Conservation (phyloP, 78 protist genomes). For the Bodo saltans region DNA sequence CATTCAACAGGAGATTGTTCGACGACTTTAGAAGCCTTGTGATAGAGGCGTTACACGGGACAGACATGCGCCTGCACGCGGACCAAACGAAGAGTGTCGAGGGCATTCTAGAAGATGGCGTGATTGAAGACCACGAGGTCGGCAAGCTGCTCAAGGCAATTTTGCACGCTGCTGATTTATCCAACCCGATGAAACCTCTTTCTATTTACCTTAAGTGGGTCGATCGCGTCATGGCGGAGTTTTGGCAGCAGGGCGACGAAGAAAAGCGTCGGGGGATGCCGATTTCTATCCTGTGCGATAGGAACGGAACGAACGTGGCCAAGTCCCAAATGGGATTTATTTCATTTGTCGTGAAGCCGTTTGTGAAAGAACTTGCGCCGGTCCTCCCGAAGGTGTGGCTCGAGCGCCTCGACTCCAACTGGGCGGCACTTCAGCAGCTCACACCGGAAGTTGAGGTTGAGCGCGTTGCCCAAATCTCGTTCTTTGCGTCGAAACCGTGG, state of each 20-base stretch:
- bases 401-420: background rate
- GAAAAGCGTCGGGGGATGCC: constrained; percentile 8
- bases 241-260: constrained; percentile 36
- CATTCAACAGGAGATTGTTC: background rate
- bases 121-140: background rate
- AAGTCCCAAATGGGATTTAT: constrained; percentile 23
- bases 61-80: constrained; percentile 38
- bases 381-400: background rate
- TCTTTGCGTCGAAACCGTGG: background rate
- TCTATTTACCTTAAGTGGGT: constrained; percentile 36
- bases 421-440: background rate
- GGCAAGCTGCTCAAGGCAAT: constrained; percentile 5
- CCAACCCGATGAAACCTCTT: constrained; percentile 42
- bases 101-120: background rate
- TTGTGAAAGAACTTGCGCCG: background rate
- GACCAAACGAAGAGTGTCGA: background rate
- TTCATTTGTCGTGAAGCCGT: constrained; percentile 1
- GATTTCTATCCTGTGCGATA: constrained; percentile 30
- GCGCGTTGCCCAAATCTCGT: background rate
- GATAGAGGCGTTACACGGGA: background rate
- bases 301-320: background rate
- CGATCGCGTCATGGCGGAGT: constrained; percentile 20
- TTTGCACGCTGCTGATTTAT: constrained; percentile 41
- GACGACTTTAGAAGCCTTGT: background rate
- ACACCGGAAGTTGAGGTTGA: background rate